These are phyloP conservation scores for Pyrrhoderma lamaoense DNA, from an alignment of 1,284 basidiomycete species.

Conservation along the genomic window DNA sequence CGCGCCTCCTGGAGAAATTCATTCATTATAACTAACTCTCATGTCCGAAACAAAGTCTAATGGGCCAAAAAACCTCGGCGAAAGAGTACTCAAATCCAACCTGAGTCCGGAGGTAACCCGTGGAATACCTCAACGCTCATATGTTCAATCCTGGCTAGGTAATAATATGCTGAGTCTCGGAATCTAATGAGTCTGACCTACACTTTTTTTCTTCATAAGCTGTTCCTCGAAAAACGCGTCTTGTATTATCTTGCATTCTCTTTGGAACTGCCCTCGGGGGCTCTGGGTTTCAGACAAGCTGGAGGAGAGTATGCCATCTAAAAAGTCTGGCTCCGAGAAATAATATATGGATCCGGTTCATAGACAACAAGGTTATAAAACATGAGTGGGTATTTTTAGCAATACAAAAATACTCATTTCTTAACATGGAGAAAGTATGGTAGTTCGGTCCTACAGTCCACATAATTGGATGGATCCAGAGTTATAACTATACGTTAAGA, in stretches of 20 bases:
- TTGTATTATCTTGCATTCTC: slow-evolving; percentile 14
- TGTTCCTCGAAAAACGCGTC: slow-evolving; percentile 14
- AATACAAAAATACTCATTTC: no score
- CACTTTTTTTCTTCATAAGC: not conserved
- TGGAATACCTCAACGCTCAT: slow-evolving; percentile 9
- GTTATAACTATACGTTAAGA: no score
- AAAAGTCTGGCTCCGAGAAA: no score
- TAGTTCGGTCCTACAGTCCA: no score
- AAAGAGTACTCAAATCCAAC: slow-evolving; percentile 10
- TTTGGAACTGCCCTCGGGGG: slow-evolving; percentile 15
- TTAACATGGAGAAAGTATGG: no score
- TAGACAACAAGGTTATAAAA: no score
- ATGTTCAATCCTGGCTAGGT: slow-evolving; percentile 16
- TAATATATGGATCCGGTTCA: no score
- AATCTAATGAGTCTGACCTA: not conserved
- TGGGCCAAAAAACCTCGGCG: slow-evolving; percentile 5
- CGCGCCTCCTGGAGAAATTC: no score
- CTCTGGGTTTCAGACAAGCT: not conserved
- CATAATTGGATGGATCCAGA: no score
- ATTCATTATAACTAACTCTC: not conserved
- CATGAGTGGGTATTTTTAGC: no score
- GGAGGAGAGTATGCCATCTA: no score
- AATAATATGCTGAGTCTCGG: not conserved
- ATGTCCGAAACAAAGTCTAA: not conserved
- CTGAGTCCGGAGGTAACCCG: slow-evolving; percentile 7